These are phyloP conservation scores for Mrakia hoshinonis DNA, from an alignment of 768 basidiomycete genomes.

Conservation along the genomic window DNA sequence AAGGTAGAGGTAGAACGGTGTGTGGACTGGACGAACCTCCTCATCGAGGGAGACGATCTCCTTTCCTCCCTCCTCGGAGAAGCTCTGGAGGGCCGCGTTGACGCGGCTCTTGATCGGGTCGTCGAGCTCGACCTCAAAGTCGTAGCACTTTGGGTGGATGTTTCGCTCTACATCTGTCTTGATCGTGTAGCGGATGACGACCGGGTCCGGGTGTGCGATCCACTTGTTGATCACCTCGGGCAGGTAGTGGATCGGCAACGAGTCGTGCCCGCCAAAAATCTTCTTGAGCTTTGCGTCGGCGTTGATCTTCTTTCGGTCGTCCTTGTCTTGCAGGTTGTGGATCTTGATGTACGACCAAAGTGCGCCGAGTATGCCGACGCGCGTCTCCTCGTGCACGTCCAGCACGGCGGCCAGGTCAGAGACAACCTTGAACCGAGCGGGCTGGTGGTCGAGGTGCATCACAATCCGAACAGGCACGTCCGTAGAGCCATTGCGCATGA, in stretches of 20 bases:
- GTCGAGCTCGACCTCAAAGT: conserved; percentile 80
- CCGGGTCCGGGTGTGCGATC: conserved; percentile 66
- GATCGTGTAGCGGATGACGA: conserved; percentile 60
- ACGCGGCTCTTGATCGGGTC: conserved; percentile 68
- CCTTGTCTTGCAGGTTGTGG: conserved; percentile 71
- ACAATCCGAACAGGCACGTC: conserved; percentile 50
- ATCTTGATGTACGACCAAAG: conserved; percentile 90
- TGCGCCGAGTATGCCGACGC: conserved; percentile 67
- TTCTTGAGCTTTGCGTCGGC: conserved; percentile 54
- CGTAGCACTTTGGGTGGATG: conserved; percentile 62
- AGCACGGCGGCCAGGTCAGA: conserved; percentile 59
- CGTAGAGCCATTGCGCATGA: conserved; percentile 47
- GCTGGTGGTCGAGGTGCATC: conserved; percentile 75
- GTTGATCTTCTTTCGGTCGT: conserved; percentile 60
- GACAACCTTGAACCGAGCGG: conserved; percentile 72
- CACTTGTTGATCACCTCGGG: conserved; percentile 78
- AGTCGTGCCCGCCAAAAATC: conserved; percentile 34
- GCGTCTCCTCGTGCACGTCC: conserved; percentile 74
- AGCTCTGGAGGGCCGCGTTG: conserved; percentile 55
- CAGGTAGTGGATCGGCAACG: conserved; percentile 63
- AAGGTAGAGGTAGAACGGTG: background rate
- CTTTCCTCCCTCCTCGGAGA: conserved; percentile 62
- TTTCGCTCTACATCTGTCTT: conserved; percentile 50
- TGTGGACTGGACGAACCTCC: conserved; percentile 51
- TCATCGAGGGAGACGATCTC: conserved; percentile 70